phyloP scores from a whole-genome alignment of 306 rosid genomes.

The Sesbania bispinosa region DNA sequence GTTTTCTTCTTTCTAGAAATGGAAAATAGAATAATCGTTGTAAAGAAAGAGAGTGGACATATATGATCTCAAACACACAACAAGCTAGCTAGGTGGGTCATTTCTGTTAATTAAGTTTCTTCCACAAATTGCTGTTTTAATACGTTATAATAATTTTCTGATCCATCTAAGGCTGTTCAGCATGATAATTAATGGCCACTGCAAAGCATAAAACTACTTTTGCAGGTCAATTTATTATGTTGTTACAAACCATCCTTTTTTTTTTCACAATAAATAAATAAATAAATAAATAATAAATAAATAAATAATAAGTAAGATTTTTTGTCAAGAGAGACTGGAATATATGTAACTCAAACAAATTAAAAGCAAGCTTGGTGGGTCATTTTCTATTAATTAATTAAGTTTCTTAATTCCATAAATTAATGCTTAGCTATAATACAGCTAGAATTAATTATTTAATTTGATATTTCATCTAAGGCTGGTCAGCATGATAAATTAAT shows the following conservation, averaged over 20 bases:
- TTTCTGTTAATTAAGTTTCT: slow-evolving; percentile 4
- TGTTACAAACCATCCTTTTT: slow-evolving; percentile 9
- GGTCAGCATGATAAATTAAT: slow-evolving; percentile 34
- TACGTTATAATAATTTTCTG: slow-evolving; percentile 11
- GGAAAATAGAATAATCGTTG: background rate
- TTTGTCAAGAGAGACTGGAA: background rate
- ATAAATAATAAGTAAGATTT: background rate
- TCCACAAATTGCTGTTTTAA: background rate
- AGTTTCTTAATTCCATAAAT: slow-evolving; percentile 7
- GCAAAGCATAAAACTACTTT: slow-evolving; percentile 35
- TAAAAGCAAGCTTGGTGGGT: slow-evolving; percentile 27
- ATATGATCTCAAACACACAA: slow-evolving; percentile 13
- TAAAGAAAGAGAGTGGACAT: background rate
- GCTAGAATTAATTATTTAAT: background rate
- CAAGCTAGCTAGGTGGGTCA: slow-evolving; percentile 25
- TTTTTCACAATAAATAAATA: slow-evolving; percentile 14
- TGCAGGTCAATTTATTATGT: slow-evolving; percentile 21
- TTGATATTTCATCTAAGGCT: slow-evolving; percentile 6
- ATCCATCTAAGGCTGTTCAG: slow-evolving; percentile 16
- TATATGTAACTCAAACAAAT: slow-evolving; percentile 1
- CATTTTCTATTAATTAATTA: slow-evolving; percentile 25
- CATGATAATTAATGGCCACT: slow-evolving; percentile 28
- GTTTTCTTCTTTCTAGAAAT: slow-evolving; percentile 7
- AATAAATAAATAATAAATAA: slow-evolving; percentile 5
- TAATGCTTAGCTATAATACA: slow-evolving; percentile 9